phyloP scores from a whole-genome alignment of 306 rosid genomes.

The Cucumis cinereus region DNA sequence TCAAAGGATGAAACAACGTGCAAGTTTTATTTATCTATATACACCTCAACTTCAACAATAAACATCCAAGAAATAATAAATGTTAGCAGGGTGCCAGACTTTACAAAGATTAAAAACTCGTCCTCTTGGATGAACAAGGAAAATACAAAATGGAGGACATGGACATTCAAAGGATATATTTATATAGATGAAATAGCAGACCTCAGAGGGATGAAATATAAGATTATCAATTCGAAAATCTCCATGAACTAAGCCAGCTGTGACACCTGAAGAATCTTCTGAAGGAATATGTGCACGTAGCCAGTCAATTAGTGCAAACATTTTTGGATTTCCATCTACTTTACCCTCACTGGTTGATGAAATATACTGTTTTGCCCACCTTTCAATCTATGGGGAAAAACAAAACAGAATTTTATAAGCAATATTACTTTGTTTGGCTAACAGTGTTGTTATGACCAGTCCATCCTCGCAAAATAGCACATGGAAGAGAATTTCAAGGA shows the following conservation, averaged over 20 bases:
- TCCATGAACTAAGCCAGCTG: constrained; percentile 88
- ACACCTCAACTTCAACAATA: background rate
- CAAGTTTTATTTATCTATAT: background rate
- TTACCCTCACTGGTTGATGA: constrained; percentile 73
- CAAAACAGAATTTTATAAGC: background rate
- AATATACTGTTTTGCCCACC: constrained; percentile 85
- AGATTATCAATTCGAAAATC: constrained; percentile 92
- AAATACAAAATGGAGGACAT: background rate
- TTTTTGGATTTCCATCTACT: constrained; percentile 70
- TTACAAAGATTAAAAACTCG: background rate
- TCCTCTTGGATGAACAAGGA: background rate
- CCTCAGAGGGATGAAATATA: constrained; percentile 85
- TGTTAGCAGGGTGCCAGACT: background rate
- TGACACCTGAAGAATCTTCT: constrained; percentile 70
- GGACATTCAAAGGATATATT: background rate
- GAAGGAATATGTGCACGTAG: constrained; percentile 49
- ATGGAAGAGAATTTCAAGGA: background rate
- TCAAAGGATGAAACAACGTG: background rate
- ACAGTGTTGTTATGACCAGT: background rate
- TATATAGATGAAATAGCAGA: constrained; percentile 18
- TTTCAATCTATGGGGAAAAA: constrained; percentile 49
- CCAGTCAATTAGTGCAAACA: constrained; percentile 78
- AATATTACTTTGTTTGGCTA: background rate
- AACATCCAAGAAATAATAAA: background rate
- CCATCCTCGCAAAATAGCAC: background rate